These are phyloP conservation scores for Aplosporella prunicola DNA, from an alignment of 2,329 filamentous ascomycete species.

Conservation along the genomic window DNA sequence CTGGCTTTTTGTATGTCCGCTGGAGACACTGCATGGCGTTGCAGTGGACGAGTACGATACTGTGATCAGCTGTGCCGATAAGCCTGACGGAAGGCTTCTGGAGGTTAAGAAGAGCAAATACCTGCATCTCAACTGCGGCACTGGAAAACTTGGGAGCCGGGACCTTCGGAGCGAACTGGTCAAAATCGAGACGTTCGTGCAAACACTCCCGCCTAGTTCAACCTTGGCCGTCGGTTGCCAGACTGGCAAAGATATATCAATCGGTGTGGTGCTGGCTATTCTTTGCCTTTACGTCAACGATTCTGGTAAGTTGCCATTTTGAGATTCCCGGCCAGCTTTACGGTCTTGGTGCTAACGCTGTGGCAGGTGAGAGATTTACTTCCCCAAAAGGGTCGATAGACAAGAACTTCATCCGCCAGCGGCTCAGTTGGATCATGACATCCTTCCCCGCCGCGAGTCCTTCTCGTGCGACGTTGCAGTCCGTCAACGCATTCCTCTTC, in stretches of 20 bases:
- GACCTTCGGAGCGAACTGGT: slow-evolving; percentile 65
- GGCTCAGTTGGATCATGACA: slow-evolving; percentile 74
- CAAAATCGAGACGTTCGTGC: slow-evolving; percentile 18
- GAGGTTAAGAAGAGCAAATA: slow-evolving; percentile 34
- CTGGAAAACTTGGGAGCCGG: slow-evolving; percentile 71
- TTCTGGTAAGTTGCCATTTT: slow-evolving; percentile 44
- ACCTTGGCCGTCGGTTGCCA: slow-evolving; percentile 57
- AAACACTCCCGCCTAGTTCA: slow-evolving; percentile 5
- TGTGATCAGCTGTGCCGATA: slow-evolving; percentile 36
- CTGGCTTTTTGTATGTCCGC: slow-evolving; percentile 31
- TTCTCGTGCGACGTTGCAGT: slow-evolving; percentile 75
- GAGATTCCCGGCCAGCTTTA: not conserved
- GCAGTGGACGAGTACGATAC: slow-evolving; percentile 29
- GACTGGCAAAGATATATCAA: slow-evolving; percentile 68
- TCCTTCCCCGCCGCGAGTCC: slow-evolving; percentile 73
- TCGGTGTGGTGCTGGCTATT: slow-evolving; percentile 67
- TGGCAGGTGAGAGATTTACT: too few species aligned
- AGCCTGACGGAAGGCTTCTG: slow-evolving; percentile 21
- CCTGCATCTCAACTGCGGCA: slow-evolving; percentile 54
- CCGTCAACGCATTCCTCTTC: slow-evolving; percentile 84
- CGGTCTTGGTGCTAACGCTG: not conserved
- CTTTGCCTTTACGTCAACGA: slow-evolving; percentile 65
- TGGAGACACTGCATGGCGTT: slow-evolving; percentile 29
- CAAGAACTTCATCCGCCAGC: slow-evolving; percentile 68
- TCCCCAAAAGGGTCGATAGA: slow-evolving; percentile 40